phyloP scores from a whole-genome alignment of 192 early-diverging fungal genomes.

The Coemansia interrupta region DNA sequence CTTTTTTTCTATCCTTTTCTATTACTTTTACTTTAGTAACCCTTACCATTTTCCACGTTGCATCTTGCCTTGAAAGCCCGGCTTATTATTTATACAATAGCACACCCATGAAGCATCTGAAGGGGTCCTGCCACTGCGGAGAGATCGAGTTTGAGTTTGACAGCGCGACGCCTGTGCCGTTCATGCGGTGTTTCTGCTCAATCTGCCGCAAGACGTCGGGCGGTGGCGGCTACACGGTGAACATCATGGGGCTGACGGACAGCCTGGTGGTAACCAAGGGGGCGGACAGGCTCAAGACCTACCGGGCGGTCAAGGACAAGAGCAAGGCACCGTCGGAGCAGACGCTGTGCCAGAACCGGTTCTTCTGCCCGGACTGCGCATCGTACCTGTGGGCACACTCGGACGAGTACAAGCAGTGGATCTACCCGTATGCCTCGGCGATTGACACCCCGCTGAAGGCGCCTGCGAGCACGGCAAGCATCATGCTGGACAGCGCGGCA shows the following conservation, averaged over 20 bases:
- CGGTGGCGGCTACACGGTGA: conserved; percentile 57
- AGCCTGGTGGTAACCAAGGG: conserved; percentile 42
- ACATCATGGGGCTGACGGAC: conserved; percentile 55
- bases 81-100: neutral
- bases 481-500: conserved; percentile 50
- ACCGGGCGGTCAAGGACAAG: conserved; percentile 49
- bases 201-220: conserved; percentile 66
- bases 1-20: neutral
- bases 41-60: neutral
- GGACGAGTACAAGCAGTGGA: conserved; percentile 23
- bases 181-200: conserved; percentile 60
- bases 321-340: conserved; percentile 30
- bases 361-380: conserved; percentile 60
- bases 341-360: conserved; percentile 50
- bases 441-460: conserved; percentile 58
- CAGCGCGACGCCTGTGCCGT: conserved; percentile 55
- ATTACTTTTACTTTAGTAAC: neutral
- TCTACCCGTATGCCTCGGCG: conserved; percentile 55
- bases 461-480: conserved; percentile 29
- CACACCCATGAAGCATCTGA: conserved; percentile 45
- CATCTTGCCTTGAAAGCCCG: neutral
- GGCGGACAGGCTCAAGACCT: conserved; percentile 28
- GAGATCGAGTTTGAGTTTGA: conserved; percentile 54
- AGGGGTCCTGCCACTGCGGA: conserved; percentile 65
- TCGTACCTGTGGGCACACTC: conserved; percentile 52